Percentiles rank a stretch among this genome's conserved stretches.
Evolutionary conservation across 179 eudicot genomes (phyloP).

Genomic region (Spinacia oleracea): DNA sequence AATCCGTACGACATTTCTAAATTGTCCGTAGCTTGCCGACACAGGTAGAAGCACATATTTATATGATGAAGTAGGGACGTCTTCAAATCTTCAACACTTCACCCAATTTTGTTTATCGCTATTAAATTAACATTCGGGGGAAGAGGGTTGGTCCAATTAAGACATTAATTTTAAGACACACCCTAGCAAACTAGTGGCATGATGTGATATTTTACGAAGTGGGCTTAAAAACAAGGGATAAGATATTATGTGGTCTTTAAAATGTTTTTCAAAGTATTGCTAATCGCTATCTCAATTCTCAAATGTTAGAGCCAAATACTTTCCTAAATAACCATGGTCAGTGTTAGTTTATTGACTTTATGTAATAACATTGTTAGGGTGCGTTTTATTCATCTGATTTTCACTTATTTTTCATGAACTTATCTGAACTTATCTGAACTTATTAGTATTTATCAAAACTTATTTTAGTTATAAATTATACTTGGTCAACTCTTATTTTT

Average conservation of each 20-base stretch:
- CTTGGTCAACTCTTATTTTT: no score
- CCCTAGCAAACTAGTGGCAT: background rate
- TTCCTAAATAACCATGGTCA: no score
- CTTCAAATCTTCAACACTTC: background rate
- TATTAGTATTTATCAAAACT: no score
- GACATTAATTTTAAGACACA: background rate
- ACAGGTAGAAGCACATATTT: background rate
- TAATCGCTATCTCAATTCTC: no score
- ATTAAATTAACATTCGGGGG: background rate
- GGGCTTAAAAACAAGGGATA: background rate
- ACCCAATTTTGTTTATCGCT: background rate
- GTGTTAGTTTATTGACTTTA: no score
- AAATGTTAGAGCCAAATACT: no score
- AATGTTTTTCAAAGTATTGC: background rate
- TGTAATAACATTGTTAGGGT: no score
- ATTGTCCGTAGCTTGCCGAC: conserved; percentile 13
- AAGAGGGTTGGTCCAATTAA: background rate
- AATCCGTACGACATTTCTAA: background rate
- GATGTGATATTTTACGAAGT: background rate
- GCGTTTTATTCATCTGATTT: no score
- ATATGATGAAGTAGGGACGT: background rate
- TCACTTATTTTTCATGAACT: no score
- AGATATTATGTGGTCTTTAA: no score
- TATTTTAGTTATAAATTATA: no score
- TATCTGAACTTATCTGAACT: no score